Conservation (phyloP, 2,329 filamentous ascomycete genomes). For the Eutypa lata region DNA sequence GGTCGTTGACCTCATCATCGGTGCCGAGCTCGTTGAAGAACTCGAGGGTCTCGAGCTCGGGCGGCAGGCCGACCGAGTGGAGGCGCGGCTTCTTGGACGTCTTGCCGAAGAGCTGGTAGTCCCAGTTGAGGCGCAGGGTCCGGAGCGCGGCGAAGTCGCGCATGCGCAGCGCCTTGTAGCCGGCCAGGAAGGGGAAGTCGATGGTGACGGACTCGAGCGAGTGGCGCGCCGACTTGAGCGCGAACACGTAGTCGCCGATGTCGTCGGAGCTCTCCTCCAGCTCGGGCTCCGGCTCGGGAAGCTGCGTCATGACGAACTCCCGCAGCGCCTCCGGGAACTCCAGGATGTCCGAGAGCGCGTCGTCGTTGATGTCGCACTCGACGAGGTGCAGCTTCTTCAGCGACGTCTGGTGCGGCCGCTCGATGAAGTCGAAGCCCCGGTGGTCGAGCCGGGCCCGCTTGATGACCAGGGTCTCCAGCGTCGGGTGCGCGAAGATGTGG, state of each 20-base stretch:
- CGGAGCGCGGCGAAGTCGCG: constrained; percentile 40
- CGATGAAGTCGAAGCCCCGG: constrained; percentile 44
- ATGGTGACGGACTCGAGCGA: constrained; percentile 43
- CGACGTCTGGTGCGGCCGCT: constrained; percentile 44
- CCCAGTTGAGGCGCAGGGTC: constrained; percentile 41
- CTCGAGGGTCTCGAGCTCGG: constrained; percentile 41
- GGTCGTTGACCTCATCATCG: constrained; percentile 44
- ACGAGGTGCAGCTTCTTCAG: constrained; percentile 42
- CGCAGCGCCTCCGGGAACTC: constrained; percentile 42
- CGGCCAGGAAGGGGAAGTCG: constrained; percentile 38
- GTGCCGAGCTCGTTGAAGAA: constrained; percentile 44
- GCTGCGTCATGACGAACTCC: constrained; percentile 47
- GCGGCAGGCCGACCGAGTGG: constrained; percentile 45
- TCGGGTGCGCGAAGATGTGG: constrained; percentile 48
- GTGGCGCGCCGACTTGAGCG: constrained; percentile 37
- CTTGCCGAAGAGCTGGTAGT: constrained; percentile 46
- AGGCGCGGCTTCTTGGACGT: constrained; percentile 42
- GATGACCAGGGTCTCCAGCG: constrained; percentile 43
- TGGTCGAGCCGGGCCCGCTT: constrained; percentile 43
- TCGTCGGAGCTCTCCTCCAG: constrained; percentile 46
- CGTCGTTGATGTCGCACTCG: constrained; percentile 49
- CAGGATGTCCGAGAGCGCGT: constrained; percentile 36
- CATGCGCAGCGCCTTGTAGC: constrained; percentile 39
- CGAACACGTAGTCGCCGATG: constrained; percentile 44
- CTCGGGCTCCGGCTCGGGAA: constrained; percentile 34